phyloP scores from a whole-genome alignment of 2,329 filamentous ascomycete species.

The Aureobasidium sp. region DNA sequence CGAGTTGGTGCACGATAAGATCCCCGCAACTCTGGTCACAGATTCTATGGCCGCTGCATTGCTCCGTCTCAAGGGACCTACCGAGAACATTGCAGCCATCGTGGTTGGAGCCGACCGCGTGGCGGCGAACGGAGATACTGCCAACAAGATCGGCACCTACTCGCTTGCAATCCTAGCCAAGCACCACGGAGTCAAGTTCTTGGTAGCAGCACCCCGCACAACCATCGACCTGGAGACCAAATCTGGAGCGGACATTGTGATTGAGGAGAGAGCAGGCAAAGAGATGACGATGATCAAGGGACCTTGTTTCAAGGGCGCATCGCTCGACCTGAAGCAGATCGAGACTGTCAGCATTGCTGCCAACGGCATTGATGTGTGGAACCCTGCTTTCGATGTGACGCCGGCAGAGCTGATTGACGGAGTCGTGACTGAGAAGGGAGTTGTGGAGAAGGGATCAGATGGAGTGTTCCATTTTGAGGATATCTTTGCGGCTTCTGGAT shows the following conservation, averaged over 20 bases:
- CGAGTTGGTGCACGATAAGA: constrained; percentile 88
- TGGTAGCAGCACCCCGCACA: constrained; percentile 90
- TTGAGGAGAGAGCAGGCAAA: constrained; percentile 74
- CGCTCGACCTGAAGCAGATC: constrained; percentile 55
- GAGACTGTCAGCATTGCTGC: constrained; percentile 74
- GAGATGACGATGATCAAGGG: constrained; percentile 84
- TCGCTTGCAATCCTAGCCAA: constrained; percentile 82
- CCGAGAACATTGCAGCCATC: constrained; percentile 70
- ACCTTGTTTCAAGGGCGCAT: constrained; percentile 55
- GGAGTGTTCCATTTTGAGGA: constrained; percentile 59
- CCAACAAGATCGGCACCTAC: constrained; percentile 98
- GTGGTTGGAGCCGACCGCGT: constrained; percentile 94
- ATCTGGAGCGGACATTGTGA: constrained; percentile 73
- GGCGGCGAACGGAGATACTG: constrained; percentile 92
- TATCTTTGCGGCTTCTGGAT: constrained; percentile 30
- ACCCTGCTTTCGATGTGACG: constrained; percentile 94
- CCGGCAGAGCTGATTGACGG: constrained; percentile 84
- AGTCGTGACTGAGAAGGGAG: constrained; percentile 86
- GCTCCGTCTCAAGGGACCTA: constrained; percentile 50
- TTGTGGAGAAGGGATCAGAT: constrained; percentile 66
- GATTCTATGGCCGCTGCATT: constrained; percentile 95
- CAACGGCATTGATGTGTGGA: constrained; percentile 79
- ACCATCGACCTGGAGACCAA: constrained; percentile 81
- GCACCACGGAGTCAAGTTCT: constrained; percentile 84
- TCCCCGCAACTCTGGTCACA: constrained; percentile 85